Percentiles rank a stretch among this genome's conserved stretches.
phyloP scores from a whole-genome alignment of 495 filamentous ascomycete genomes.

The Xylaria sp. region DNA sequence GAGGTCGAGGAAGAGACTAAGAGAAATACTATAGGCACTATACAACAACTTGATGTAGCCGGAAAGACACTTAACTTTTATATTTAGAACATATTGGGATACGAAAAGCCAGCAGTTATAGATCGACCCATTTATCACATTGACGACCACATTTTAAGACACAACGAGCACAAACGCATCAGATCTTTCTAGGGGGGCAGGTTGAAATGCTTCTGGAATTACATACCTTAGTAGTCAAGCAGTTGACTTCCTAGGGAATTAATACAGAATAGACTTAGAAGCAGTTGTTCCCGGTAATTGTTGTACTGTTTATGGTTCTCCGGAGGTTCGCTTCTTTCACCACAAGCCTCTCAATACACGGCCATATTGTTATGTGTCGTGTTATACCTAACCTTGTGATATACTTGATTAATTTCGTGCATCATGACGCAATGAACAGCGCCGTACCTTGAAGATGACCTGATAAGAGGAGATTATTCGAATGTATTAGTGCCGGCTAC shows the following conservation, averaged over 20 bases:
- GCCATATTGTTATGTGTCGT: neutral
- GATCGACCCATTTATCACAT: neutral
- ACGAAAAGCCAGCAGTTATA: neutral
- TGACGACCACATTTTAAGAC: neutral
- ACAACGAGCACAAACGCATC: neutral
- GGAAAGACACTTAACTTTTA: neutral
- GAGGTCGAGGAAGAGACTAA: constrained; percentile 25
- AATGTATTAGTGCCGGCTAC: neutral
- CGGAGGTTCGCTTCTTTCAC: neutral
- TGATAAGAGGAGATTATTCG: neutral
- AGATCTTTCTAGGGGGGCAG: neutral
- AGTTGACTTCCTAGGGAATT: neutral
- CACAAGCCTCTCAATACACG: neutral
- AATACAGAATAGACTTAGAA: neutral
- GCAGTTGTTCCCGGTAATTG: neutral
- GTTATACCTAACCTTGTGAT: no score
- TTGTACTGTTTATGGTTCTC: neutral
- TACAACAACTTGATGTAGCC: neutral
- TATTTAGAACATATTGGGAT: neutral
- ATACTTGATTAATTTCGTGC: no score
- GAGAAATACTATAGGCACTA: constrained; percentile 9
- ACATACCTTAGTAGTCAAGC: neutral
- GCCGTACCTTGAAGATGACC: neutral
- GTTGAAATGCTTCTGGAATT: neutral
- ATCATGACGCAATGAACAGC: no score